These are phyloP conservation scores for Alternaria metachromatica DNA, from an alignment of 2,329 filamentous ascomycete species.

Conservation along the genomic window DNA sequence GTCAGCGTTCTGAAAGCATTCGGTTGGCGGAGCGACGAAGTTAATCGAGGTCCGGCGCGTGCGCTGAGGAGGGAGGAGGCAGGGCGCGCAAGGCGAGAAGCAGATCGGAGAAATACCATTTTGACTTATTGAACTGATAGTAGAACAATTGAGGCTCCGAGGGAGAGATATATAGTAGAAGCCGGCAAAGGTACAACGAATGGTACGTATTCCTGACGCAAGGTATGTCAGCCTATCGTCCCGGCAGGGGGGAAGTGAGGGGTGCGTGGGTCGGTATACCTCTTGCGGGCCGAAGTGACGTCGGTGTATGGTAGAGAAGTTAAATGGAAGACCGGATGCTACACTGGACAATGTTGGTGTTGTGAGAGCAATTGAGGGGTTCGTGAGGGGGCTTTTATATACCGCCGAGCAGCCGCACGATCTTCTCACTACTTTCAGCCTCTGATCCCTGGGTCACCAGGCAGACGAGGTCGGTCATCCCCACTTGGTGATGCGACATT, in stretches of 20 bases:
- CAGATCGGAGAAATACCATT: constrained; percentile 68
- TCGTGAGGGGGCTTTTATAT: constrained; percentile 41
- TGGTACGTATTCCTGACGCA: constrained; percentile 38
- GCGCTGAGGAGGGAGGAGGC: constrained; percentile 60
- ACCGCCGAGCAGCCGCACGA: constrained; percentile 22
- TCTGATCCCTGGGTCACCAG: constrained; percentile 30
- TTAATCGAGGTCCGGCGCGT: constrained; percentile 50
- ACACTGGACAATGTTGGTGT: constrained; percentile 22
- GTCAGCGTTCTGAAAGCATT: constrained; percentile 68
- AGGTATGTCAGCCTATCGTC: constrained; percentile 29
- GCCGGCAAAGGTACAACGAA: constrained; percentile 16
- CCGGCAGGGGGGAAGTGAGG: constrained; percentile 19
- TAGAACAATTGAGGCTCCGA: constrained; percentile 23
- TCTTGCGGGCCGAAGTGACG: constrained; percentile 33
- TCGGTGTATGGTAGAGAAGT: constrained; percentile 12
- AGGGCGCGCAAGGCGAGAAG: constrained; percentile 64
- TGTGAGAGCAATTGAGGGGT: constrained; percentile 28
- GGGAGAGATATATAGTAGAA: constrained; percentile 33
- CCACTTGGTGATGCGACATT: constrained; percentile 41
- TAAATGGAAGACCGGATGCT: constrained; percentile 15
- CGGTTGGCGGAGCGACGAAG: constrained; percentile 54
- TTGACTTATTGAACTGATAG: constrained; percentile 45
- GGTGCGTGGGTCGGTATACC: constrained; percentile 34
- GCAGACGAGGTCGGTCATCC: constrained; percentile 32
- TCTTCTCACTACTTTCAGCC: constrained; percentile 22